Percentiles rank a stretch among this genome's conserved stretches.
Conservation (phyloP, 208 protist genomes). For the Spongospora subterranea region DNA sequence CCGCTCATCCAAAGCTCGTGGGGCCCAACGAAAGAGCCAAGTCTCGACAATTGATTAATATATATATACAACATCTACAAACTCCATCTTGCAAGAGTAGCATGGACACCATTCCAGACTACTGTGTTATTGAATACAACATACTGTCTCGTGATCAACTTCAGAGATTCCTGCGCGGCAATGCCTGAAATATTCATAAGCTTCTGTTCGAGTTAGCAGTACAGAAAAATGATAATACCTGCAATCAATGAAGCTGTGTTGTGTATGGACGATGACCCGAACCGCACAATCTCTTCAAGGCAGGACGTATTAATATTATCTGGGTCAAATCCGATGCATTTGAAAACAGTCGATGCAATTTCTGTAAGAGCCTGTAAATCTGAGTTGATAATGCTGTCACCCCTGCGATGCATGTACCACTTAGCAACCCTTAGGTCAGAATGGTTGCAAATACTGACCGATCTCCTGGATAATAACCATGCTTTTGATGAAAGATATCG, state of each 20-base stretch:
- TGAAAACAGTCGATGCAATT: constrained; percentile 25
- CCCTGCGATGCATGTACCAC: background rate
- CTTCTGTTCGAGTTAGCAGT: background rate
- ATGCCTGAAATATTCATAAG: constrained; percentile 26
- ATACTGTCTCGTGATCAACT: constrained; percentile 68
- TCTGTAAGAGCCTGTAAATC: background rate
- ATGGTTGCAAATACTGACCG: background rate
- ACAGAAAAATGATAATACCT: background rate
- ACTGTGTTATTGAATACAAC: constrained; percentile 69
- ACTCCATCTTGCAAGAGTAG: constrained; percentile 5
- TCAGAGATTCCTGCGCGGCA: constrained; percentile 66
- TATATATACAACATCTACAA: background rate
- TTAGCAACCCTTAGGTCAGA: background rate
- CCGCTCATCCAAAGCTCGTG: background rate
- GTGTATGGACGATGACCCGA: constrained; percentile 68
- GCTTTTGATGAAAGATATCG: constrained; percentile 8
- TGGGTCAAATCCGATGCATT: background rate
- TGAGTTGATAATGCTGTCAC: background rate
- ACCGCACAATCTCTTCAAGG: constrained; percentile 54
- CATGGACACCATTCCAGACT: constrained; percentile 69
- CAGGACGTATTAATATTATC: constrained; percentile 10
- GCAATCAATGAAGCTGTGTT: constrained; percentile 66
- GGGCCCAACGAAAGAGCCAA: background rate
- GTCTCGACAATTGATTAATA: background rate
- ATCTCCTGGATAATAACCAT: constrained; percentile 6